Conservation (phyloP, 2,329 filamentous ascomycete genomes). For the Microsporum canis region DNA sequence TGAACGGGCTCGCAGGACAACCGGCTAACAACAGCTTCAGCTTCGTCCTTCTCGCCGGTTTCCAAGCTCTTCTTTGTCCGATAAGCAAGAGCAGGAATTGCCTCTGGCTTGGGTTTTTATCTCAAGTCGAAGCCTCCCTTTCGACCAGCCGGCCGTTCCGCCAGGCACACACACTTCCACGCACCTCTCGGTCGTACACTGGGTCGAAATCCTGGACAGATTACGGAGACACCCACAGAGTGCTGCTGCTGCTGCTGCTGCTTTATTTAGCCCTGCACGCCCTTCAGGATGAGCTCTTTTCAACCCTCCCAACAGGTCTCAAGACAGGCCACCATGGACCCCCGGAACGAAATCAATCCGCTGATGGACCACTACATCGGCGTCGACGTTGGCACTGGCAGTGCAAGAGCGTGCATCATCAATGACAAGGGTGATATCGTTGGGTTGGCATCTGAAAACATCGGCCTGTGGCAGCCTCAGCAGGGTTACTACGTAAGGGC, state of each 20-base stretch:
- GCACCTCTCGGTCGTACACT: background rate
- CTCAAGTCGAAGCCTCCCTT: background rate
- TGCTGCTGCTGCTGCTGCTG: background rate
- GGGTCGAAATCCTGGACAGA: too few species aligned
- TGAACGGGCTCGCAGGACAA: background rate
- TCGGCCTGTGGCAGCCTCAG: constrained; percentile 69
- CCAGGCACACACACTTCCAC: background rate
- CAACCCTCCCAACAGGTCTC: constrained; percentile 18
- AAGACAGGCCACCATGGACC: constrained; percentile 32
- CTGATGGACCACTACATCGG: constrained; percentile 60
- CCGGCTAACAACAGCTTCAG: background rate
- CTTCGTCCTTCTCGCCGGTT: background rate
- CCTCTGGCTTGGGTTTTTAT: background rate
- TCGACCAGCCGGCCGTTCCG: background rate
- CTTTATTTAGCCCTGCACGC: background rate
- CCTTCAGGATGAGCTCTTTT: background rate
- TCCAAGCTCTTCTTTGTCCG: background rate
- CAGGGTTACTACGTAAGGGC: constrained; percentile 59
- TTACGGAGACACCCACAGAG: background rate
- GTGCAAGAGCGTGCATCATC: constrained; percentile 90
- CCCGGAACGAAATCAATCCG: constrained; percentile 46
- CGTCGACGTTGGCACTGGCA: constrained; percentile 93
- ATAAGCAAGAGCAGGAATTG: background rate
- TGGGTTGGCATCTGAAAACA: constrained; percentile 58
- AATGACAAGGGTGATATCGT: constrained; percentile 82